These are phyloP conservation scores for Cucumis hystrix DNA, from an alignment of 306 rosid species.

Conservation along the genomic window DNA sequence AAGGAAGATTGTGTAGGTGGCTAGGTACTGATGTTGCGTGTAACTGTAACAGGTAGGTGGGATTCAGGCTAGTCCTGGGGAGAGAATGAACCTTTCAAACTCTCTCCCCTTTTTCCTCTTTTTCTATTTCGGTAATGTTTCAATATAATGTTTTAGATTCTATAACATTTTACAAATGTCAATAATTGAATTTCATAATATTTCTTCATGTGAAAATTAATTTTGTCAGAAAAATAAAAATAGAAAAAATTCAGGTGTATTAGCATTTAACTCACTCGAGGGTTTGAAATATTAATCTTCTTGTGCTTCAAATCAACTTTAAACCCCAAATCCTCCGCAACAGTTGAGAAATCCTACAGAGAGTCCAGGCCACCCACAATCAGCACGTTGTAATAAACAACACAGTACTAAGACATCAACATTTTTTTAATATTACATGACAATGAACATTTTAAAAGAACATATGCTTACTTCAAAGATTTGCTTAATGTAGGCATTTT, in stretches of 20 bases:
- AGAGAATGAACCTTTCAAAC: not conserved
- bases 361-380: slow-evolving; percentile 15
- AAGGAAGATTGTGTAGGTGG: not conserved
- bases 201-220: not conserved
- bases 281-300: slow-evolving; percentile 92
- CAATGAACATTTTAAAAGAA: not conserved
- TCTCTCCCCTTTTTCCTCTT: not conserved
- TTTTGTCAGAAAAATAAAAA: not conserved
- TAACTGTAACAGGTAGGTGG: not conserved
- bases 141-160: not conserved
- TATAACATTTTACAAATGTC: not conserved
- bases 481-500: slow-evolving; percentile 79
- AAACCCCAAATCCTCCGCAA: slow-evolving; percentile 75
- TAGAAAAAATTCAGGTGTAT: not conserved
- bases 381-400: not conserved
- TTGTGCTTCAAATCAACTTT: slow-evolving; percentile 81
- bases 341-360: slow-evolving; percentile 74
- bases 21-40: not conserved
- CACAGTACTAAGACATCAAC: not conserved
- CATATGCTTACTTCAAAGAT: slow-evolving; percentile 61
- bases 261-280: slow-evolving; percentile 57
- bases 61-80: not conserved
- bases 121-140: not conserved
- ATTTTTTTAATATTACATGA: not conserved
- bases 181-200: not conserved